Base-by-base conservation (phyloP, 495 filamentous ascomycete genomes). In the Hypoxylon lienhwacheense region DNA sequence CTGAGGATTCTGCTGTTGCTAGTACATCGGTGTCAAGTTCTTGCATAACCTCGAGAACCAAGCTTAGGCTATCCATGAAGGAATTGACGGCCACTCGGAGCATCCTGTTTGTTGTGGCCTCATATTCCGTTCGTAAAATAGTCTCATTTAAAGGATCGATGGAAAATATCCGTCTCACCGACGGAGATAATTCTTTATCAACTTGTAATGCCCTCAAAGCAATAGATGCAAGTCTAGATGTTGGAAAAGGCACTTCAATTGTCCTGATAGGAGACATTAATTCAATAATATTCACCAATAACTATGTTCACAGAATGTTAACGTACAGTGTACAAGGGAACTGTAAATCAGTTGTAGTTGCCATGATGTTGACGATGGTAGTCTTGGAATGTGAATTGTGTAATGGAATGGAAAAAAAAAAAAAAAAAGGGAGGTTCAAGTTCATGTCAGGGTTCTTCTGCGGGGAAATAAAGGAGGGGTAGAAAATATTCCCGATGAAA, bases 1-100 rank as follows among this genome's bases (percentile, higher is more conserved):
- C 45, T 7, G 53, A 28, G 4, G 14, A 8, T 1, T 44, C 44
- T 20, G 42, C 34, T 5, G 55, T 29, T 11, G 75, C 78, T 40
- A 96, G 64, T 6, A 91, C 86, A 75, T 97, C 93, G 12, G 87
- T 80, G 73, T 97, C 93, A 51, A 97, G 67, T 69, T 96, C 88
- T 62, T 86, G 81, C 85, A 95, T 95, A 0, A 93, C 85, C 24
- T 86, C 86, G 34, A 97, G 66, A 0, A 97, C 83, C 26, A 95
- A 82, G 7, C 84, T 81, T 20, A 97, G 61, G 57, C 88, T 95
- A 55, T 97, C 93, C 77, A 97, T 90, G 65, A 96, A 96, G n/a
- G 92, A 90, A 72, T 98, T 98, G 57, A 96, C 92, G 10, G 93
- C 90, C 7, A 98, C 93, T 11, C 93, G 85, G 55, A 98, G 78